Evolutionary conservation across 371 early-diverging fungal species (phyloP), one percentile per base, ranked within the genome.

Genomic region (Lichtheimia ramosa): DNA sequence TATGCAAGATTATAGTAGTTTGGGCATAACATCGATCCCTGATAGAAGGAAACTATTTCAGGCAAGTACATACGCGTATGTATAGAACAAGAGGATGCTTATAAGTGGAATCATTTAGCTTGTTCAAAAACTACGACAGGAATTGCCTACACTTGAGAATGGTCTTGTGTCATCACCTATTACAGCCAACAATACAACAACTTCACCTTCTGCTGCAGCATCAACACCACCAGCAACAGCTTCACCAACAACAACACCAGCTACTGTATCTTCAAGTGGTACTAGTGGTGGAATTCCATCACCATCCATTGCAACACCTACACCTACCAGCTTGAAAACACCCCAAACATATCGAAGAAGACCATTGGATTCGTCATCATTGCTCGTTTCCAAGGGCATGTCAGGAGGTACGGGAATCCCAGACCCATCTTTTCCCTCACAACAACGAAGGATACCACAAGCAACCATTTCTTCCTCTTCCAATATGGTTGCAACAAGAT

Each of bases 1-100:
- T 25, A 89, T 94, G 86, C 89, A 89, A 66, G 92, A 92, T 74
- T 94, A 91, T 70, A 85, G 76, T 54, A 74, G 79, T 20, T 74
- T 92, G 49, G 94, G 94, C 10, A 89, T 94, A 16, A 84, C 83
- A 20, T 79, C 85, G 34, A 88, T 89, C 77, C 86, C 86, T 43
- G 94, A 94, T 68, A 71, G 93, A 51, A 90, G 91, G 62, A 75
- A 86, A 64, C 82, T 82, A 51, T 92, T 92, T 54, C 65, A 65
- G 51, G 65, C 56, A 65, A 42, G 46, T 5, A 23, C 13, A 51
- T 51, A 51, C 21, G 46, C 24, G 24, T 21, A 15, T 15, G 5
- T 34, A 16, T 25, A 27, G 41, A n/a, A 18, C 25, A 25, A 15
- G 27, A 54, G 5, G 5, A 54, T 21, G 18, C 21, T 15, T 24